Evolutionary conservation across 768 basidiomycete species (phyloP).

Genomic region (Suillus decipiens): DNA sequence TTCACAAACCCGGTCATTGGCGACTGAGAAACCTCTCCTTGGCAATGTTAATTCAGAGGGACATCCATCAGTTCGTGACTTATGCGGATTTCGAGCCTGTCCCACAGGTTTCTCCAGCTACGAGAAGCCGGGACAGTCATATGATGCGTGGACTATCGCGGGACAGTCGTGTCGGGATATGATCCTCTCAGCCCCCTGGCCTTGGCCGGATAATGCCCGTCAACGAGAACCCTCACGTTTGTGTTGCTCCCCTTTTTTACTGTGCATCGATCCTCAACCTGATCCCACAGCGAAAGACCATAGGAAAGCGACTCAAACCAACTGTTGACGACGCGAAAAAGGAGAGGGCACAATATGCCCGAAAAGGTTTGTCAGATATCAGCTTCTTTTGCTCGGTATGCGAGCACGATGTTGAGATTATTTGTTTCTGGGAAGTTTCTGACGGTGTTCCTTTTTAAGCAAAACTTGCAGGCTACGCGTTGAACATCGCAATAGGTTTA

Average conservation of each 20-base stretch:
- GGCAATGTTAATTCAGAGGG: slow-evolving; percentile 12
- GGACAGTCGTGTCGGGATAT: no score
- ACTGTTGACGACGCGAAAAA: slow-evolving; percentile 48
- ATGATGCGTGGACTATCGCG: slow-evolving; percentile 15
- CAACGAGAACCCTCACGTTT: slow-evolving; percentile 20
- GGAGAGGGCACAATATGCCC: slow-evolving; percentile 47
- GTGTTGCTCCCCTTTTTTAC: slow-evolving; percentile 7
- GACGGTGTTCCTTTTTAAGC: slow-evolving; percentile 27
- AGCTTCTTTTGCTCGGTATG: slow-evolving; percentile 9
- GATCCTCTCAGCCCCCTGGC: no score
- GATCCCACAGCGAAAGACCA: slow-evolving; percentile 33
- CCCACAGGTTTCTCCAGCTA: slow-evolving; percentile 8
- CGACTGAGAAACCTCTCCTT: slow-evolving; percentile 15
- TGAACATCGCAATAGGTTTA: slow-evolving; percentile 55
- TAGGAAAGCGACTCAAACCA: slow-evolving; percentile 54
- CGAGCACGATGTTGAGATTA: not conserved
- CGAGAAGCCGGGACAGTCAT: slow-evolving; percentile 20
- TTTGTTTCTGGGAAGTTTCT: not conserved
- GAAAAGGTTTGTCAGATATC: slow-evolving; percentile 37
- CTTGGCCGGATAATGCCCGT: slow-evolving; percentile 31
- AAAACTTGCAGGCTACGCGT: slow-evolving; percentile 30
- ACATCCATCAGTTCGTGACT: slow-evolving; percentile 1
- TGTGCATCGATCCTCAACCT: not conserved
- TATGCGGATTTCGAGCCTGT: slow-evolving; percentile 13
- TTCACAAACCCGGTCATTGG: slow-evolving; percentile 10